Conservation (phyloP, 1,284 basidiomycete species). For the Ustilago hordei region DNA sequence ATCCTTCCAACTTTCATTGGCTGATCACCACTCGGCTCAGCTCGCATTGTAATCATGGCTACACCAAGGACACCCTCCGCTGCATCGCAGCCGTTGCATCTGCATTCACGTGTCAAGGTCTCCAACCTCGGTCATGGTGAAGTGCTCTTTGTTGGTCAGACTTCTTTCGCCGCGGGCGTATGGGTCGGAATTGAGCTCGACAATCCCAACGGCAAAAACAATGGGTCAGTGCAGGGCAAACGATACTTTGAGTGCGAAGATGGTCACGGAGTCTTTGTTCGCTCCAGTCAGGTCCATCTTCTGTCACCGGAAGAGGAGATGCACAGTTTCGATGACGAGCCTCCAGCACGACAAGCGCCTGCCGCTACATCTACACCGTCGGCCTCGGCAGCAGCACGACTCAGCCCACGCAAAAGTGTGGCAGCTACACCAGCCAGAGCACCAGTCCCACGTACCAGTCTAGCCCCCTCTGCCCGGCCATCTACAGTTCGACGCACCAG, state of each 20-base stretch:
- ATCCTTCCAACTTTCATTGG: neutral
- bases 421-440: slow-evolving; percentile 33
- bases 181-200: slow-evolving; percentile 94
- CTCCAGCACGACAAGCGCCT: slow-evolving; percentile 5
- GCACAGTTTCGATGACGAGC: slow-evolving; percentile 50
- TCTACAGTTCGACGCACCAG: slow-evolving; percentile 28
- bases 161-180: slow-evolving; percentile 86
- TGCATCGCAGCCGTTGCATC: slow-evolving; percentile 48
- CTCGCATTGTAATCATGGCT: slow-evolving; percentile 10
- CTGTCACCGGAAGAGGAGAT: slow-evolving; percentile 64
- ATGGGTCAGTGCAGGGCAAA: slow-evolving; percentile 86
- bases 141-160: slow-evolving; percentile 85
- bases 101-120: slow-evolving; percentile 60
- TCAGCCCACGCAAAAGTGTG: slow-evolving; percentile 42
- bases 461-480: slow-evolving; percentile 23
- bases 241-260: slow-evolving; percentile 85
- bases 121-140: slow-evolving; percentile 78
- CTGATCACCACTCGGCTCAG: neutral
- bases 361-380: slow-evolving; percentile 18
- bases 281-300: slow-evolving; percentile 85
- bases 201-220: slow-evolving; percentile 86
- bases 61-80: slow-evolving; percentile 16
- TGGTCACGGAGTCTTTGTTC: slow-evolving; percentile 88
- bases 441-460: slow-evolving; percentile 16
- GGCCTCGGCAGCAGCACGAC: slow-evolving; percentile 22